These are phyloP conservation scores for Heritiera fomes DNA, from an alignment of 345 rosid genomes.

Conservation along the genomic window DNA sequence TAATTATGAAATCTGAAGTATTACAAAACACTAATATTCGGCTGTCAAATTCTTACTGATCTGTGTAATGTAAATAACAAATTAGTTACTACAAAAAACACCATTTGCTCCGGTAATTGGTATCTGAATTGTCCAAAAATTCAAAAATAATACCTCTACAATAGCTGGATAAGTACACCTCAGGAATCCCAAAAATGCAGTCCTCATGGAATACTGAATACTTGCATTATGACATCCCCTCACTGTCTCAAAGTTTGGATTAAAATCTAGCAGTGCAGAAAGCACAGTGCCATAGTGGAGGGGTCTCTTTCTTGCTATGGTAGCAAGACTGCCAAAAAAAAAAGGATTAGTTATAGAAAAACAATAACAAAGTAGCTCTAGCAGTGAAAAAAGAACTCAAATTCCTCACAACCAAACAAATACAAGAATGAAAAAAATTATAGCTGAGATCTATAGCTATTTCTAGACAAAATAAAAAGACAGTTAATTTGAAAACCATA, in stretches of 20 bases:
- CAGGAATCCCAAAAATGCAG: constrained; percentile 92
- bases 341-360: not conserved
- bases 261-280: constrained; percentile 76
- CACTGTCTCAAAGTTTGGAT: constrained; percentile 54
- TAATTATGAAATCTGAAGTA: not conserved
- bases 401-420: constrained; percentile 4
- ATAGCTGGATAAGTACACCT: constrained; percentile 71
- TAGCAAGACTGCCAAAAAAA: constrained; percentile 78
- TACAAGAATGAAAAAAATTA: constrained; percentile 14
- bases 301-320: constrained; percentile 85
- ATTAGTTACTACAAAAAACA: not conserved
- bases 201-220: constrained; percentile 79
- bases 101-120: not conserved
- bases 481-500: not conserved
- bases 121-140: not conserved
- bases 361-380: not conserved
- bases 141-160: constrained; percentile 58
- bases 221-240: constrained; percentile 73
- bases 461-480: not conserved
- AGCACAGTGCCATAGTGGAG: constrained; percentile 63
- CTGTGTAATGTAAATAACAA: not conserved
- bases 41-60: not conserved
- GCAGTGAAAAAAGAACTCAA: constrained; percentile 9
- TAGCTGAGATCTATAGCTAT: not conserved
- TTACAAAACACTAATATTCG: not conserved